Base-by-base conservation (phyloP, 345 rosid genomes). In the Adansonia digitata region DNA sequence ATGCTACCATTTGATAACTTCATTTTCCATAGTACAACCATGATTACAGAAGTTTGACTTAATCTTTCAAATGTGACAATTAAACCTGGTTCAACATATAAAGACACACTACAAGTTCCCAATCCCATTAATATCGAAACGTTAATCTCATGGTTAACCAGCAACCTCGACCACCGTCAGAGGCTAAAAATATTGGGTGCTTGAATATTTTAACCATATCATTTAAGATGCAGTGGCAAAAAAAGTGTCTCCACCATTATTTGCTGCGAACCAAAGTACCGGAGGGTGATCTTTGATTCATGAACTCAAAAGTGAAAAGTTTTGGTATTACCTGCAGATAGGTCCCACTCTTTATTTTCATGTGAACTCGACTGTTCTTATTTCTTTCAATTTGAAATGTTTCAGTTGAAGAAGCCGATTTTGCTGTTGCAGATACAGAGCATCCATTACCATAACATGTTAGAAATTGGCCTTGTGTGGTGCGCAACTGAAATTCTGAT, bases 391-490 rank as follows among this genome's bases (percentile, higher is more conserved):
- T 75, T 76, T 56, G 53, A 84, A 90, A 90, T 48, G 83, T 81
- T 82, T 84, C 85, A 34, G 78, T 69, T 34, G 56, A 72, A 52
- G 89, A 85, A 49, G 92, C 79, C 11, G 86, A 82, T 61, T 78
- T 39, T 66, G 81, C 90, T 17, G 86, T 84, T 45, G 95, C 91
- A 78, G 84, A 79, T 59, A 88, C 77, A 5, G 86, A 57, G 79
- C 86, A 86, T n/a, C 85, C 89, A 76, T 78, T 82, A 76, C 90
- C 87, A 61, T 82, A 76, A 81, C 92, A 90, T 14, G 88, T 77
- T 46, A 88, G 84, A 82, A 88, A 90, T 81, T 87, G 90, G 46
- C 92, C 89, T 74, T 75, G 80, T 39, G 82, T 59, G 45, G 91
- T 76, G 24, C 89, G 88, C 52, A 88, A 78, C 79, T 79, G 88